Evolutionary conservation across 2,329 filamentous ascomycete genomes (phyloP).

Genomic region (Magnaporthales sp.): DNA sequence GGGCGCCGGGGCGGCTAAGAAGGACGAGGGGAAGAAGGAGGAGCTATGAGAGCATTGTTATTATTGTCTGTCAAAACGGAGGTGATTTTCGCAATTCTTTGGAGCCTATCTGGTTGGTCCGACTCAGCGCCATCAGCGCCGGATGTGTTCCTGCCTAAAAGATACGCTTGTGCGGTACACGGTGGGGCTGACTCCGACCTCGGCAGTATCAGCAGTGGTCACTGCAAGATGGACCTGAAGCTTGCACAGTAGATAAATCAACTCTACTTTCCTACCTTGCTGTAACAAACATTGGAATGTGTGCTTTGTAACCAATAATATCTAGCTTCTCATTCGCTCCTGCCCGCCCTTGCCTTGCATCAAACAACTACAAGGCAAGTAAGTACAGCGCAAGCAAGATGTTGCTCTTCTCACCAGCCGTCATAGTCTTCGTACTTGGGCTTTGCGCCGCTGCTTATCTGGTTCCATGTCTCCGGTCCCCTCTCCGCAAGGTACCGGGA

Average conservation of each 20-base stretch:
- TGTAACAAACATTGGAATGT: not conserved
- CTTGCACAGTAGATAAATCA: not conserved
- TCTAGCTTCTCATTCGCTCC: not conserved
- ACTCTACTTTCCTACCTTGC: not conserved
- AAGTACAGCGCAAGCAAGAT: not conserved
- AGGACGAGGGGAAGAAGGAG: conserved; percentile 4
- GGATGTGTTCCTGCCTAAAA: not conserved
- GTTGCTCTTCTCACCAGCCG: conserved; percentile 11
- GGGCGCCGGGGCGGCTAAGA: conserved; percentile 10
- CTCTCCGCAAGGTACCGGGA: conserved; percentile 36
- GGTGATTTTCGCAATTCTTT: not conserved
- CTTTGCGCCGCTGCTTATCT: conserved; percentile 9
- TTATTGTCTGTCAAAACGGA: not conserved
- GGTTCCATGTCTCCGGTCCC: conserved; percentile 19
- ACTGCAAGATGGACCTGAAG: not conserved
- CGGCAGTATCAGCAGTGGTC: not conserved
- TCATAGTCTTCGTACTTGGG: conserved; percentile 8
- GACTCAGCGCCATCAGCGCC: not conserved
- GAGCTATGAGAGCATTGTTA: conserved; percentile 7
- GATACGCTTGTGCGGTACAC: not conserved
- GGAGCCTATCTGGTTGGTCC: not conserved
- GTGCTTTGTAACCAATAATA: not conserved
- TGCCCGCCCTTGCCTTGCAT: not conserved
- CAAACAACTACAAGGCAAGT: not conserved
- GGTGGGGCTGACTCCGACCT: not conserved